Conservation (phyloP, 208 protist species). For the Sergeia podlipaevii region DNA sequence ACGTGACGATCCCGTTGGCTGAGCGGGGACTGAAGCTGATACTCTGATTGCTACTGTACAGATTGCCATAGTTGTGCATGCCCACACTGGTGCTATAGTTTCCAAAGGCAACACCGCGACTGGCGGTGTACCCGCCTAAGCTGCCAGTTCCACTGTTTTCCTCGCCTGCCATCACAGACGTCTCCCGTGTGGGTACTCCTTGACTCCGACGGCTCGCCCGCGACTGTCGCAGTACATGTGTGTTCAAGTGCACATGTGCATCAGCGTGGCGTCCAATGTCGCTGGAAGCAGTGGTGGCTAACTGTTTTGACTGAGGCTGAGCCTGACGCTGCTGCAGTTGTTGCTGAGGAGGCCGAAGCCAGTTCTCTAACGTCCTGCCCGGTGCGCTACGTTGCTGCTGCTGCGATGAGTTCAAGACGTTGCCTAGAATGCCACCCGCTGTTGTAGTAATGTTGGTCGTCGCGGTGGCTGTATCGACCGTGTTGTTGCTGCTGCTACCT, state of each 20-base stretch:
- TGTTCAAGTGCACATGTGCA: slow-evolving; percentile 23
- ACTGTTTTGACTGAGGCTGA: too few species aligned
- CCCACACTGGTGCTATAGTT: neutral
- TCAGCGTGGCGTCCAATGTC: slow-evolving; percentile 20
- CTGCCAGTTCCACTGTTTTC: neutral
- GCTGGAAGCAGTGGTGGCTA: neutral
- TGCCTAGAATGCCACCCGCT: too few species aligned
- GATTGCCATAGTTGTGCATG: neutral
- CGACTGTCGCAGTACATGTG: slow-evolving; percentile 16
- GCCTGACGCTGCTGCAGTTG: too few species aligned
- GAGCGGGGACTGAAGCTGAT: neutral
- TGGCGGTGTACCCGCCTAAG: slow-evolving; percentile 2
- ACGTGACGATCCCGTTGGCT: neutral
- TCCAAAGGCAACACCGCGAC: neutral
- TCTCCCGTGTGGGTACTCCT: too few species aligned
- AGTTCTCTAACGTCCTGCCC: too few species aligned
- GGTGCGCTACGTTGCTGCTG: too few species aligned
- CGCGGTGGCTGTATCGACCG: too few species aligned
- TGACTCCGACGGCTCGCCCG: neutral
- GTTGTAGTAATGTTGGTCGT: too few species aligned
- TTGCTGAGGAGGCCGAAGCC: too few species aligned
- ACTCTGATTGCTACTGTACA: neutral
- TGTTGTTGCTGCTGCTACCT: too few species aligned
- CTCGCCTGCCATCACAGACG: neutral
- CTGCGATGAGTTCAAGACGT: too few species aligned